These are phyloP conservation scores for Mycena maculata DNA, from an alignment of 768 basidiomycete species.

Conservation along the genomic window DNA sequence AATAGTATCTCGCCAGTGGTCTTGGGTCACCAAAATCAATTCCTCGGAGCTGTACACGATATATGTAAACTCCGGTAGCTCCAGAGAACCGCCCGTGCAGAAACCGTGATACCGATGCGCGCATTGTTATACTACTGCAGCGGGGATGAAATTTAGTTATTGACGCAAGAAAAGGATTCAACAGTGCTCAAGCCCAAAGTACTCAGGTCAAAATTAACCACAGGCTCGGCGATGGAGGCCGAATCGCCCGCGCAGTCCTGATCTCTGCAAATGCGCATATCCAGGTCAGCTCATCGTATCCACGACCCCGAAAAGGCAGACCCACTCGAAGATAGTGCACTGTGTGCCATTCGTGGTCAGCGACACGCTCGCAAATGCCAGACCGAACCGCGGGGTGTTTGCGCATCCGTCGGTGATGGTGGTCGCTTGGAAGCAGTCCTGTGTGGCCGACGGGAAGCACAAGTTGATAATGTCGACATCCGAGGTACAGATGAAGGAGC, in stretches of 20 bases:
- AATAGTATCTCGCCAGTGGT: too few species aligned
- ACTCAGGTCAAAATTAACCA: not conserved
- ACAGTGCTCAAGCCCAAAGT: conserved; percentile 13
- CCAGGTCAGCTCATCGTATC: not conserved
- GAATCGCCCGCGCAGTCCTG: not conserved
- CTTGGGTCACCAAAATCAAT: too few species aligned
- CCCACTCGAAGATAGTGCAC: conserved; percentile 23
- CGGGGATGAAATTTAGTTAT: not conserved
- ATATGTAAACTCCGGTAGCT: too few species aligned
- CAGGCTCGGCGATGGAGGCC: not conserved
- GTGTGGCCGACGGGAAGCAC: not conserved
- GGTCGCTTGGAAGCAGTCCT: conserved; percentile 18
- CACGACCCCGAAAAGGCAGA: not conserved
- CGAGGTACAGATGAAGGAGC: conserved; percentile 23
- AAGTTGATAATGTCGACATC: conserved; percentile 20
- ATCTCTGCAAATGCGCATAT: not conserved
- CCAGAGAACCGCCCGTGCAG: too few species aligned
- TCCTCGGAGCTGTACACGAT: too few species aligned
- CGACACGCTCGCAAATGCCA: not conserved
- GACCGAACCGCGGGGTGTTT: conserved; percentile 2
- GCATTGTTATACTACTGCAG: too few species aligned
- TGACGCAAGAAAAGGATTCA: conserved; percentile 22
- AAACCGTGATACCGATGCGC: too few species aligned
- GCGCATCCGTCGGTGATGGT: conserved; percentile 22
- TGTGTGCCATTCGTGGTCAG: conserved; percentile 12